These are phyloP conservation scores for Viola odorata DNA, from an alignment of 345 rosid species.

Conservation along the genomic window DNA sequence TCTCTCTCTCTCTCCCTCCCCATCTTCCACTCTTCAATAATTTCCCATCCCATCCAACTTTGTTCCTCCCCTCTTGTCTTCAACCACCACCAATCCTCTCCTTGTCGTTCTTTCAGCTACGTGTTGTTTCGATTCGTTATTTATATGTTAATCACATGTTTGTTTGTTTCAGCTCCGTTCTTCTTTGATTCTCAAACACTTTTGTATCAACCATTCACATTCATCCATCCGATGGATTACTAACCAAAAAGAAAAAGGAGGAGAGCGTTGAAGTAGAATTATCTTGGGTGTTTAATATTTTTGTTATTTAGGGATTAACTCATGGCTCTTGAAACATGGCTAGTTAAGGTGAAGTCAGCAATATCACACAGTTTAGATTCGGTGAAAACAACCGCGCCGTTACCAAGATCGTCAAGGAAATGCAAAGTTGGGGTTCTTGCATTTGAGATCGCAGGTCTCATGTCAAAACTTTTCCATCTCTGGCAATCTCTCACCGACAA, in stretches of 20 bases:
- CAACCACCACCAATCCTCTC: too few relatives aligned
- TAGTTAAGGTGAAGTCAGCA: conserved; percentile 61
- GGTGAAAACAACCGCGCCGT: conserved; percentile 27
- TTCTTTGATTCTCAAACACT: too few relatives aligned
- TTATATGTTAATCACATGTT: too few relatives aligned
- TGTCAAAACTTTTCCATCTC: conserved; percentile 80
- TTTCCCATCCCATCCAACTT: conserved; percentile 9
- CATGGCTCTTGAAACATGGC: conserved; percentile 91
- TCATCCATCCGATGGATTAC: too few relatives aligned
- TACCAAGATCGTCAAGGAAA: conserved; percentile 27
- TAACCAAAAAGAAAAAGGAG: too few relatives aligned
- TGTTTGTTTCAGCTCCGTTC: too few relatives aligned
- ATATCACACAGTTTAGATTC: conserved; percentile 51
- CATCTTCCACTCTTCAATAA: conserved; percentile 22
- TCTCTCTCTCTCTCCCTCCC: not conserved
- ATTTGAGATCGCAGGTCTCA: conserved; percentile 73
- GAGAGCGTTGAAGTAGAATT: too few relatives aligned
- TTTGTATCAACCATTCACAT: too few relatives aligned
- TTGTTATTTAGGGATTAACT: not conserved
- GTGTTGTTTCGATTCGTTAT: too few relatives aligned
- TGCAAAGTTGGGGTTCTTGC: conserved; percentile 52
- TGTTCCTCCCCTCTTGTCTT: conserved; percentile 7
- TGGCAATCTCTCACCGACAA: conserved; percentile 75
- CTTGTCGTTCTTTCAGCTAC: not conserved
- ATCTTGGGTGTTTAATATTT: too few relatives aligned